Base-by-base conservation (phyloP, 495 filamentous ascomycete species). In the Penicillium psychrofluorescens region DNA sequence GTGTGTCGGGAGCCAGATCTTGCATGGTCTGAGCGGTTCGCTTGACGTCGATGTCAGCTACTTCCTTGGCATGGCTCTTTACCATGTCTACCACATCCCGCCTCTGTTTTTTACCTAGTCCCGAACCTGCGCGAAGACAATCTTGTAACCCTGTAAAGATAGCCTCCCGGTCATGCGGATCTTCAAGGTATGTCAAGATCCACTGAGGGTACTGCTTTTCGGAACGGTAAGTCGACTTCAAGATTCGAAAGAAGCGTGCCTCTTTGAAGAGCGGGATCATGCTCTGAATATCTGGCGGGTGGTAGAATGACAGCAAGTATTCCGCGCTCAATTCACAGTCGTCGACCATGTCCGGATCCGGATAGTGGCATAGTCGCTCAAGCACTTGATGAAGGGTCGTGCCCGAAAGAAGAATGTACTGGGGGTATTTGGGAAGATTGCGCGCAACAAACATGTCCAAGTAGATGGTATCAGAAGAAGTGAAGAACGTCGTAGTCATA, bases 381-480 rank as follows among this genome's bases (percentile, higher is more conserved):
- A 98, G 71, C 32, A 95, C 83, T 36, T 81, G 83, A 52, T 91
- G 84, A 1, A 97, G 74, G 8, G 84, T 83, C 7, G 85, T 85
- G 39, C 90, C 92, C 0, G 92, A 81, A 45, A 98, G 78, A 29
- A 95, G 75, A 51, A 98, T 86, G 54, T 95, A 95, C 59, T 96
- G 90, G 6, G 88, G 90, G 58, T 95, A 98, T 64, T 97, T 98
- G 2, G 92, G 88, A 11, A 97, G 75, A 54, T 95, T 98, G 44
- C 92, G 84, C 36, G 92, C 91, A 60, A 97, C 81, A 57, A 98
- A 97, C 88, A 98, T 98, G 59, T 98, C 85, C 30, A 98, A 75
- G 62, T 94, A 97, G 44, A 98, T 87, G 22, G 84, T 88, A 61
- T 96, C 88, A 45, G 84, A 77, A n/a, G 79, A 54, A 4, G 78